Conservation (phyloP, 176 grass and related monocot genomes). For the Poa annua region DNA sequence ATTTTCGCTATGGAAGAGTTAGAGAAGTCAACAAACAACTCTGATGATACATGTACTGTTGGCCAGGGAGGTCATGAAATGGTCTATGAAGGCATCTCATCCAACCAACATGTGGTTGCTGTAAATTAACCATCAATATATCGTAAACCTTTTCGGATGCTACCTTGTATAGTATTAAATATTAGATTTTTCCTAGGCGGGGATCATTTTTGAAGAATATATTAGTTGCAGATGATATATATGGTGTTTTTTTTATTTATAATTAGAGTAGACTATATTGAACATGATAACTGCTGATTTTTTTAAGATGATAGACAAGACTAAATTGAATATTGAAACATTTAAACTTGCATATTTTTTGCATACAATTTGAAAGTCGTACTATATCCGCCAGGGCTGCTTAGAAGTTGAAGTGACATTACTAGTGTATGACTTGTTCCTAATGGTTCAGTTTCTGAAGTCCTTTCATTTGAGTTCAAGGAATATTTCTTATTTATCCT, state of each 20-base stretch:
- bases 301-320: not conserved
- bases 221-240: not conserved
- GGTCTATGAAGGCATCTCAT: constrained; percentile 36
- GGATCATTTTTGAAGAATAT: not conserved
- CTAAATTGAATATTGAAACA: not conserved
- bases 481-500: not conserved
- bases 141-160: constrained; percentile 14
- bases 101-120: constrained; percentile 16
- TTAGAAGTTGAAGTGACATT: not conserved
- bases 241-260: not conserved
- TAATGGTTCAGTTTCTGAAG: constrained; percentile 35
- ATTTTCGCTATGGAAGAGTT: constrained; percentile 37
- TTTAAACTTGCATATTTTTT: not conserved
- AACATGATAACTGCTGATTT: not conserved
- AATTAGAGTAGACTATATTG: not conserved
- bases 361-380: not conserved
- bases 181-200: not conserved
- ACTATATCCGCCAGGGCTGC: not conserved
- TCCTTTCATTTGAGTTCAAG: not conserved
- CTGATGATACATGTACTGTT: constrained; percentile 5
- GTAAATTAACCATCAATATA: constrained; percentile 24
- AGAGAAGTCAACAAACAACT: constrained; percentile 26
- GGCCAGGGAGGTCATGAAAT: constrained; percentile 28
- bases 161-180: not conserved
- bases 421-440: constrained; percentile 32